Evolutionary conservation across 2,329 filamentous ascomycete genomes (phyloP).

Genomic region (Verticillium tricorpus): DNA sequence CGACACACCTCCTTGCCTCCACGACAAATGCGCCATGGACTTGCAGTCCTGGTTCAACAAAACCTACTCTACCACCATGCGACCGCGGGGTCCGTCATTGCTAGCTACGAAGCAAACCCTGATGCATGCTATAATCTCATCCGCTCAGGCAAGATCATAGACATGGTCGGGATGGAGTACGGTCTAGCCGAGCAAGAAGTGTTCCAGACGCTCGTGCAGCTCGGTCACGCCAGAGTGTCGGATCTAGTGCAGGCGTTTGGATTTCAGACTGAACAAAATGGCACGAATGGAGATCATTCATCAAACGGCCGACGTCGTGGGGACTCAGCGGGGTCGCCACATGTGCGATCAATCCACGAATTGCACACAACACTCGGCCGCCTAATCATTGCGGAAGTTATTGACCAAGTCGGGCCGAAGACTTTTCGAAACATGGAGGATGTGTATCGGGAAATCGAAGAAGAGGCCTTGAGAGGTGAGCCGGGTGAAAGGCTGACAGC

Average conservation of each 20-base stretch:
- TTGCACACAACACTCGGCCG: conserved; percentile 47
- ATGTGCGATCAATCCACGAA: conserved; percentile 41
- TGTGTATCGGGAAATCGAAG: conserved; percentile 56
- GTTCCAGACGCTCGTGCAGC: conserved; percentile 67
- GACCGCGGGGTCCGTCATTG: conserved; percentile 55
- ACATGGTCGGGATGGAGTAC: conserved; percentile 68
- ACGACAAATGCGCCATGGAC: conserved; percentile 74
- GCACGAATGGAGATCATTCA: conserved; percentile 20
- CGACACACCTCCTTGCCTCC: conserved; percentile 68
- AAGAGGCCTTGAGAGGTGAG: conserved; percentile 49
- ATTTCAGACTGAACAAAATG: conserved; percentile 22
- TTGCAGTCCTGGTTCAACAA: conserved; percentile 83
- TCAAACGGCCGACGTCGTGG: conserved; percentile 16
- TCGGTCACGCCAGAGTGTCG: conserved; percentile 71
- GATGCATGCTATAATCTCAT: conserved; percentile 76
- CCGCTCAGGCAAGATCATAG: conserved; percentile 75
- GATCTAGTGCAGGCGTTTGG: conserved; percentile 64
- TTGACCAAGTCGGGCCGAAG: conserved; percentile 57
- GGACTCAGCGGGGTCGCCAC: not conserved
- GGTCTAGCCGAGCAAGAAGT: conserved; percentile 71
- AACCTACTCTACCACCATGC: conserved; percentile 75
- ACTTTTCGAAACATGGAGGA: conserved; percentile 60
- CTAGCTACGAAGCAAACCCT: conserved; percentile 81
- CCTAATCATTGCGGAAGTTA: conserved; percentile 59
- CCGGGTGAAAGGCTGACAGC: conserved; percentile 35